phyloP scores from a whole-genome alignment of 1,284 basidiomycete species.

The Bjerkandera adusta region DNA sequence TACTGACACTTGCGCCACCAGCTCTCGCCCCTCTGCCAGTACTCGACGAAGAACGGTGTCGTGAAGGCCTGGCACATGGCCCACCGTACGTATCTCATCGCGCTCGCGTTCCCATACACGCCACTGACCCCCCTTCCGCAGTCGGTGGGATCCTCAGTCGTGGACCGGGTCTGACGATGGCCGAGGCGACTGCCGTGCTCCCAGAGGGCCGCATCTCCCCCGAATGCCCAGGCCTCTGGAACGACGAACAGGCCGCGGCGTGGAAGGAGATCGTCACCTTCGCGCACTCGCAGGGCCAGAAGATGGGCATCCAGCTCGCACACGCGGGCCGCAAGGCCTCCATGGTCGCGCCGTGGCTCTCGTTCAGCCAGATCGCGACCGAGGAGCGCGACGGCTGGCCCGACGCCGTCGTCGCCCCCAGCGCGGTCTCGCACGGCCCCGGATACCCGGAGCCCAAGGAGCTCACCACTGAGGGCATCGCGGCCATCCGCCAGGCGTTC shows the following conservation, averaged over 20 bases:
- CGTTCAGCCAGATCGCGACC: slow-evolving; percentile 31
- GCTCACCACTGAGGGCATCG: slow-evolving; percentile 52
- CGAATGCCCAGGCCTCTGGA: slow-evolving; percentile 72
- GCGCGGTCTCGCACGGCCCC: slow-evolving; percentile 50
- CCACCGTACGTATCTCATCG: slow-evolving; percentile 45
- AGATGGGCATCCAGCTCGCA: slow-evolving; percentile 73
- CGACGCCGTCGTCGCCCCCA: slow-evolving; percentile 47
- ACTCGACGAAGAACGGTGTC: slow-evolving; percentile 64
- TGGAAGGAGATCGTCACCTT: slow-evolving; percentile 31
- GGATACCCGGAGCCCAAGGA: slow-evolving; percentile 54
- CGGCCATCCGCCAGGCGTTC: slow-evolving; percentile 58
- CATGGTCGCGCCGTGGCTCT: slow-evolving; percentile 61
- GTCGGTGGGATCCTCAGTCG: slow-evolving; percentile 47
- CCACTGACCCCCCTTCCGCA: slow-evolving; percentile 5
- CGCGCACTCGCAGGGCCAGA: slow-evolving; percentile 59
- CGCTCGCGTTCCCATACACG: too few relatives aligned
- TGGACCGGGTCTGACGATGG: slow-evolving; percentile 56
- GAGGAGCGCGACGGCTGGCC: slow-evolving; percentile 61
- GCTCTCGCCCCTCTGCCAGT: slow-evolving; percentile 72
- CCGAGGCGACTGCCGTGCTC: slow-evolving; percentile 70
- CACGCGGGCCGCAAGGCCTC: slow-evolving; percentile 78
- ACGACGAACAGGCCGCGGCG: slow-evolving; percentile 54
- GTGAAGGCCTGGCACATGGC: slow-evolving; percentile 75
- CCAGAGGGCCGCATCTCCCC: slow-evolving; percentile 80
- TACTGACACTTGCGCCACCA: neutral